Evolutionary conservation across 148 eudicot species (phyloP), one percentile per base, ranked within the genome.

Genomic region (Suaeda aralocaspica): DNA sequence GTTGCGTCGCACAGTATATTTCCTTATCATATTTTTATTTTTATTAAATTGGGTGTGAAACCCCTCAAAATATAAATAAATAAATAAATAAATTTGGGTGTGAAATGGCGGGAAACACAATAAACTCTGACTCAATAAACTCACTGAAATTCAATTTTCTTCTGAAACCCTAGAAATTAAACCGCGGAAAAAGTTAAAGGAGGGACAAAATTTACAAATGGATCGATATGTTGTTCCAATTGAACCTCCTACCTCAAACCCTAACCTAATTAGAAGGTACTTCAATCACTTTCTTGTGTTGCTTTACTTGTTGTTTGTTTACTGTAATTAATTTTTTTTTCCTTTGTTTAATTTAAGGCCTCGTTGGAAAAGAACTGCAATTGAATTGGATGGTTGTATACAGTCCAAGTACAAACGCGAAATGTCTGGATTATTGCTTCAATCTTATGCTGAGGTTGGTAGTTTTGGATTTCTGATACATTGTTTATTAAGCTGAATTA

Each of bases 391-490:
- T 49, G 96, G 98, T 3, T 86, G 84, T 14, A 78, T 84, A 16
- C 79, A 78, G 30, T 79, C 89, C 9, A 77, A 80, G 39, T 88
- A 90, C 58, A 88, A 87, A 7, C 89, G 80, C 56, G 74, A 84
- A 28, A 22, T 85, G 60, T 86, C 62, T 21, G 68, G 73, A 30
- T 78, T 88, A 45, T 64, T 90, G n/a, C 74, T 88, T 77, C 86
- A 86, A 64, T 92, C 96, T 9, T 92, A 82, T 71, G 78, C 85
- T 7, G 77, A 89, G 93, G 98, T 88, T 49, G 1, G n/a, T 18
- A 1, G 15, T n/a, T n/a, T n/a, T n/a, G n/a, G n/a, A n/a, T n/a
- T 11, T 33, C 8, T 56, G 2, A 24, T 16, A 13, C 31, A 7
- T 19, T n/a, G n/a, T n/a, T 4, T n/a, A 18, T 41, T 58, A 42